Base-by-base conservation (phyloP, 179 eudicot species). In the Beta corolliflora region DNA sequence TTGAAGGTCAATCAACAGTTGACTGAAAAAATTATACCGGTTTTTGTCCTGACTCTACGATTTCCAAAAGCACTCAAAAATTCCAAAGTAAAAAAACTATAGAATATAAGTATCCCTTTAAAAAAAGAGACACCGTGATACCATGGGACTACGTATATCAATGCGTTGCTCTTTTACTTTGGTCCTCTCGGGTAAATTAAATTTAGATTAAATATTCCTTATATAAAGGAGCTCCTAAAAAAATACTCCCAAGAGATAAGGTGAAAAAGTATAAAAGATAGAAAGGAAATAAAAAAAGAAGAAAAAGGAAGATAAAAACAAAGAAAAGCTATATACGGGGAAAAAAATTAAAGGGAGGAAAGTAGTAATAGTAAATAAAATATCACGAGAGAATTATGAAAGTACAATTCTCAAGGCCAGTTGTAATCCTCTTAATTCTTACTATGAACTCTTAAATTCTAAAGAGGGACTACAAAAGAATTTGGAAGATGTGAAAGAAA, bases 101-200 rank as follows among this genome's bases (percentile, higher is more conserved):
- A 10, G 25, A 12, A 61, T n/a, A 21, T 13, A 31, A 31, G 36
- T 48, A 77, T 45, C 12, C 77, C 64, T 73, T 52, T n/a, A 77
- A 80, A 73, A 73, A 77, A 71, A 80, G 67, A 80, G 82, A 81
- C 88, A 85, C 79, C 84, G 88, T 85, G 79, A 77, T 78, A 61
- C 74, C 77, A 77, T 74, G 82, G 80, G 84, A 81, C 77, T 80
- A 73, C 80, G 71, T 84, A 81, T 81, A 66, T 69, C 86, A 77
- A 84, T 52, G 86, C 83, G 41, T 29, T 56, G 79, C 80, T 53
- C 71, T 69, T 77, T 54, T 46, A 61, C 77, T 84, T 84, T 80
- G 80, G 77, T 78, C 71, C 80, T 76, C 77, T 73, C 23, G 76
- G 76, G 66, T 65, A 52, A 50, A 60, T 81, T 48, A 67, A 58